Conservation (phyloP, 164 flowering plant genomes). For the Euptelea pleiosperma region DNA sequence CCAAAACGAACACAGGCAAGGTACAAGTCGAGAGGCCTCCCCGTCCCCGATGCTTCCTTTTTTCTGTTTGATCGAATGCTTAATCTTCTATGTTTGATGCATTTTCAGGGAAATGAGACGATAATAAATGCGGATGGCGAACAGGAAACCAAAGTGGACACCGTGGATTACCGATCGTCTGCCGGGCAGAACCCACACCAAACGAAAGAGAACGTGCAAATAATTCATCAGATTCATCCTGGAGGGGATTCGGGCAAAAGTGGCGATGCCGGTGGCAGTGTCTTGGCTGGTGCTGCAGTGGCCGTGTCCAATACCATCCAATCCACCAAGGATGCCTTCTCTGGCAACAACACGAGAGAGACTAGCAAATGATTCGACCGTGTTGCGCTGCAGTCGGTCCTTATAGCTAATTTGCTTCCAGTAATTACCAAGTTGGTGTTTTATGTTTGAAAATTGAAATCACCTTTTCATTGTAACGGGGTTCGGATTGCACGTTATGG, state of each 20-base stretch:
- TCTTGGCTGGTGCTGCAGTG: conserved; percentile 14
- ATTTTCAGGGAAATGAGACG: conserved; percentile 16
- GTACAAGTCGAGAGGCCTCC: no score
- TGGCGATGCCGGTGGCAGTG: background rate
- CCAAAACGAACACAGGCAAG: no score
- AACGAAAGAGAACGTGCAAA: conserved; percentile 21
- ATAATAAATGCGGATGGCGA: conserved; percentile 23
- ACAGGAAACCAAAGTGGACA: conserved; percentile 31
- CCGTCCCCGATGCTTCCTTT: no score
- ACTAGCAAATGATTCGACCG: no score
- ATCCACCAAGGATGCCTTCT: conserved; percentile 36
- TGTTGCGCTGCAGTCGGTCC: no score
- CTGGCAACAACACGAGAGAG: conserved; percentile 19
- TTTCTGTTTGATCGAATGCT: no score
- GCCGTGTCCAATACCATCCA: conserved; percentile 23
- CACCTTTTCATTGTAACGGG: no score
- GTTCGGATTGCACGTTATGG: no score
- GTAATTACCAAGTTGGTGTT: no score
- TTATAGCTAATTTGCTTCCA: no score
- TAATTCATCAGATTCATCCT: conserved; percentile 26
- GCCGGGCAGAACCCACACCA: conserved; percentile 27
- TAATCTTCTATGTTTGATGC: no score
- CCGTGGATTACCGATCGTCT: conserved; percentile 34
- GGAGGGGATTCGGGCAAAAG: background rate
- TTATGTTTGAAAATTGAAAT: no score